These are phyloP conservation scores for Daldinia sp. DNA, from an alignment of 2,329 filamentous ascomycete genomes.

Conservation along the genomic window DNA sequence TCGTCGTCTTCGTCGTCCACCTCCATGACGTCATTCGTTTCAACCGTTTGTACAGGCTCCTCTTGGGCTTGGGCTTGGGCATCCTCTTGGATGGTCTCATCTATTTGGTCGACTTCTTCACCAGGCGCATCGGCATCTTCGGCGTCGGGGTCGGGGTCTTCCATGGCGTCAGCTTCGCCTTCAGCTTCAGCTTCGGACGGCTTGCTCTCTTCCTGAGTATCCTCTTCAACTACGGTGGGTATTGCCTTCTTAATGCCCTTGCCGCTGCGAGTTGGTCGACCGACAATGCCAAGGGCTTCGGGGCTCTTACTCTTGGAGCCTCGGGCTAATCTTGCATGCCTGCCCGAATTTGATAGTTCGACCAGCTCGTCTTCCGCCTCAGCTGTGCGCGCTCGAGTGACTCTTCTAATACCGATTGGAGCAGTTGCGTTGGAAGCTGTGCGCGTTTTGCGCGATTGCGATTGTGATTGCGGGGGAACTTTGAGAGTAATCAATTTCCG, in stretches of 20 bases:
- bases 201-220: conserved; percentile 58
- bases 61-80: conserved; percentile 40
- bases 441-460: conserved; percentile 36
- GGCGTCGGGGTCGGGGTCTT: conserved; percentile 17
- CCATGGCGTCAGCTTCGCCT: conserved; percentile 46
- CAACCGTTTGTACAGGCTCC: conserved; percentile 45
- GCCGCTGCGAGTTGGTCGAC: conserved; percentile 57
- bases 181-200: conserved; percentile 47
- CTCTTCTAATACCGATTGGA: conserved; percentile 51
- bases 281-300: conserved; percentile 55
- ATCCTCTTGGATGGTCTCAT: conserved; percentile 31
- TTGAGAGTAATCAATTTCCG: conserved; percentile 58
- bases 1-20: conserved; percentile 55
- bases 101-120: conserved; percentile 29
- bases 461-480: conserved; percentile 34
- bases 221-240: conserved; percentile 57
- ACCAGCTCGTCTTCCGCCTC: conserved; percentile 63
- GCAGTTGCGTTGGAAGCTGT: conserved; percentile 28
- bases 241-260: conserved; percentile 61
- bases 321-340: conserved; percentile 59
- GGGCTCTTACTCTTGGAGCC: conserved; percentile 64
- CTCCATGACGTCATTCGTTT: conserved; percentile 45
- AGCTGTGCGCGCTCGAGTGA: conserved; percentile 63
- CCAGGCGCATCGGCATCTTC: conserved; percentile 25
- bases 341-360: conserved; percentile 68